Base-by-base conservation (phyloP, 1,284 basidiomycete species). In the Trichosporon ovoides region DNA sequence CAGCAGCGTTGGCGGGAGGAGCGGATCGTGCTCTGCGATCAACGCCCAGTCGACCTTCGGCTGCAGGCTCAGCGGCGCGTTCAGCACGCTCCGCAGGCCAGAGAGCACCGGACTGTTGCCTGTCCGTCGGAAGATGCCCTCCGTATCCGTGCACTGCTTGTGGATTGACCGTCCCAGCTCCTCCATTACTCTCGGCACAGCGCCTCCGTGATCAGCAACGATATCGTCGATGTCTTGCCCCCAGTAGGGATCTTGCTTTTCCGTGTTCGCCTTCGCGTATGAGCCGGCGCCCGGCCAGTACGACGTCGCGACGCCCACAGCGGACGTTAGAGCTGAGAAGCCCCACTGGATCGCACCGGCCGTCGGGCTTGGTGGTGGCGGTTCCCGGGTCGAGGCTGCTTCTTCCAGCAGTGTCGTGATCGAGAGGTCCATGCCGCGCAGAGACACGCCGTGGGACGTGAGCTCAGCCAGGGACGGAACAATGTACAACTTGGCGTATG, bases 121-220 rank as follows among this genome's bases (percentile, higher is more conserved):
- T 2, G 64, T 56, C 11, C 68, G 59, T 35, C 74, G 64, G 58
- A 74, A 76, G 33, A 74, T 65, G 35, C 74, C 74, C 56, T 74
- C 72, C 0, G 65, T 67, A 0, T 6, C 22, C 1, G 61, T 56
- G 52, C 71, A 72, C 37, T 68, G 56, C 6, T n/a, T 28, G 24
- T 70, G 34, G 19, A 76, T 74, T 3, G 62, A 63, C 2, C 53
- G 52, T 14, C 64, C 40, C 14, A 76, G 51, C 2, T 65, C 58
- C 0, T 51, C 46, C 4, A 74, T 35, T 28, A 68, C 38, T 4
- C 51, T 54, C 5, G 69, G 70, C 11, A 71, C 36, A n/a, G 55
- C 52, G 4, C 68, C 69, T 0, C 38, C 38, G n/a, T n/a, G n/a
- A 12, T 67, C 65, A 2, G 54, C 35, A 3, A 72, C 40, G 2